Conservation (phyloP, 768 basidiomycete genomes). For the Mrakia gelida region DNA sequence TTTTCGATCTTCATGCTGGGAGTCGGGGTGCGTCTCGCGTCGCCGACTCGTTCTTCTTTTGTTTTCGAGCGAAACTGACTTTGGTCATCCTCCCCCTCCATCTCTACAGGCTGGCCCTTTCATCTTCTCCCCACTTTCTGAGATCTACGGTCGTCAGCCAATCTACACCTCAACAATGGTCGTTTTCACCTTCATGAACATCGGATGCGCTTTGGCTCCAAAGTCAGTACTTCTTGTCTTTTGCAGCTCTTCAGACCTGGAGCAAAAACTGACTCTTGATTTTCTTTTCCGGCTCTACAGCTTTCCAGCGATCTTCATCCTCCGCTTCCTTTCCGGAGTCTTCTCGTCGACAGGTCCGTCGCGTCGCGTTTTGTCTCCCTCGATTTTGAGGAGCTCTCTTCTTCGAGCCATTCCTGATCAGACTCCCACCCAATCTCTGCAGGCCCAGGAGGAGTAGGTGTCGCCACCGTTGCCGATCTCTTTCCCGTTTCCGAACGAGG, state of each 20-base stretch:
- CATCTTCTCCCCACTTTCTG: neutral
- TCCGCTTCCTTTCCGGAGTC: neutral
- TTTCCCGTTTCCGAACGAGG: neutral
- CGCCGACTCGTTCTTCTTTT: no score
- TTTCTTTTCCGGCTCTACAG: neutral
- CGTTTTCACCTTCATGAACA: neutral
- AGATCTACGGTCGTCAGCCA: neutral
- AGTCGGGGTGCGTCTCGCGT: neutral
- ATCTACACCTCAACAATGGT: neutral
- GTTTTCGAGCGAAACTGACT: no score
- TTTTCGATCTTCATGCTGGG: constrained; percentile 5
- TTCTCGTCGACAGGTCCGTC: constrained; percentile 2
- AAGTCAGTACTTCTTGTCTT: neutral
- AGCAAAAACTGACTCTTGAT: no score
- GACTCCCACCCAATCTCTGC: no score
- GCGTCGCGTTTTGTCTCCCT: neutral
- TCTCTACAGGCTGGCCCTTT: constrained; percentile 4
- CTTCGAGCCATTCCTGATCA: no score
- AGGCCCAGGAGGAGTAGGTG: neutral
- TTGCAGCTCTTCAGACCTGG: neutral
- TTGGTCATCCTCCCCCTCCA: no score
- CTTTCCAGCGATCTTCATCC: neutral
- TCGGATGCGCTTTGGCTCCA: neutral
- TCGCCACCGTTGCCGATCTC: neutral
- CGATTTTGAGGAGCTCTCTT: no score